A percentile compares a stretch with the other conserved stretches of the same genome.
These are phyloP conservation scores for Stenogyne calaminthoides DNA, from an alignment of 305 asterid species.

Conservation along the genomic window DNA sequence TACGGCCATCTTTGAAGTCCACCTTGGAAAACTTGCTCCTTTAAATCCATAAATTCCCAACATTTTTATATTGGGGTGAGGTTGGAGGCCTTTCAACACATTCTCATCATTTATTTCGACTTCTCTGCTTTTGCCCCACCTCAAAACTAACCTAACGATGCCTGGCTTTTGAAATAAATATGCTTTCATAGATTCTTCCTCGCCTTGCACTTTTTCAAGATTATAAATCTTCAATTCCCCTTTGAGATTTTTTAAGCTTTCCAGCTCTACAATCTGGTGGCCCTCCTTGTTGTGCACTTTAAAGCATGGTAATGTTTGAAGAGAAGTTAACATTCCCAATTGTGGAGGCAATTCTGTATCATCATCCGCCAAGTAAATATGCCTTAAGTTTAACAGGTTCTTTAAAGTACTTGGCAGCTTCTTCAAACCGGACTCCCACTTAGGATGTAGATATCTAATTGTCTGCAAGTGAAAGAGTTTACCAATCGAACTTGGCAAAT, in stretches of 20 bases:
- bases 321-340: conserved; percentile 19
- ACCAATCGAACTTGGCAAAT: not conserved
- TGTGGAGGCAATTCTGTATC: not conserved
- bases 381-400: conserved; percentile 19
- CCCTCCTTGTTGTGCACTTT: conserved; percentile 14
- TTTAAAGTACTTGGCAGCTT: not conserved
- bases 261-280: conserved; percentile 24
- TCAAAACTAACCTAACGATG: conserved; percentile 8
- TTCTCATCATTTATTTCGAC: not conserved
- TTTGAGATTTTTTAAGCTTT: not conserved
- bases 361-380: conserved; percentile 3
- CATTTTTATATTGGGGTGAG: conserved; percentile 26
- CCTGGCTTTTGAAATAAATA: conserved; percentile 26
- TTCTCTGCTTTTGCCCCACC: not conserved
- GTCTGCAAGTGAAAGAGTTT: conserved; percentile 25
- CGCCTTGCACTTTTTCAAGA: conserved; percentile 22
- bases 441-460: too few relatives aligned
- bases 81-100: conserved; percentile 38
- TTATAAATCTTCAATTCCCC: not conserved
- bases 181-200: conserved; percentile 33
- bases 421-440: not conserved
- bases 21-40: not conserved
- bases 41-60: not conserved
- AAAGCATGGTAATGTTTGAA: conserved; percentile 3
- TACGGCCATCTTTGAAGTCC: not conserved